Evolutionary conservation across 441 rosid genomes (phyloP).

Genomic region (Populus hybrid): DNA sequence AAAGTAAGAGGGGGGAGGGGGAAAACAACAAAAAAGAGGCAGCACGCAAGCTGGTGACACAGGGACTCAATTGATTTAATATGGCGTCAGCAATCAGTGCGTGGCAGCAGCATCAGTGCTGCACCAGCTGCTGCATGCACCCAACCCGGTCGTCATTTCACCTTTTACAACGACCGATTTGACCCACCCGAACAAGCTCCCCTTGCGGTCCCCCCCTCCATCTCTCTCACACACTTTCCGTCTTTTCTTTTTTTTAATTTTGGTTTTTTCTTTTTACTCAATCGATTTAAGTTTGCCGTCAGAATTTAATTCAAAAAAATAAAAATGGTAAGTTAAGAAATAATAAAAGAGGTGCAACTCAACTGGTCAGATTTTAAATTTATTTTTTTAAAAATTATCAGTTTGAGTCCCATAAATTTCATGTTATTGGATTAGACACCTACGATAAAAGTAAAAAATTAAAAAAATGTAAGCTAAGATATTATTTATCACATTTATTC

Average conservation of each 20-base stretch:
- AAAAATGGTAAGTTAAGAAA: too few species aligned
- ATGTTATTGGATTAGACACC: rapidly evolving
- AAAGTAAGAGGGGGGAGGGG: too few species aligned
- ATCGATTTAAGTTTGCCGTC: too few species aligned
- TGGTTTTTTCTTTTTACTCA: too few species aligned
- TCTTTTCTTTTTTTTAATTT: neutral
- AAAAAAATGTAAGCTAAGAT: too few species aligned
- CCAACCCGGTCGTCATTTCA: conserved; percentile 34
- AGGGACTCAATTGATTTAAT: neutral
- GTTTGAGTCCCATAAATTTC: rapidly evolving
- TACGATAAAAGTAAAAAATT: too few species aligned
- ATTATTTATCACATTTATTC: too few species aligned
- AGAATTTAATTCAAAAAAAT: too few species aligned
- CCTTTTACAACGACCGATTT: conserved; percentile 3
- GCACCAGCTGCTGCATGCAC: neutral
- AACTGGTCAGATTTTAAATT: too few species aligned
- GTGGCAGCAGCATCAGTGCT: conserved; percentile 7
- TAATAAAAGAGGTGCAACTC: rapidly evolving
- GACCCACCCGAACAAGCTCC: neutral
- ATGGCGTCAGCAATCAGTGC: conserved; percentile 23
- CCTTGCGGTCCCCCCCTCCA: conserved; percentile 8
- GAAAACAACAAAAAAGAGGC: conserved; percentile 2
- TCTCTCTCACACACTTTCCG: neutral
- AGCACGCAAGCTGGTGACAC: neutral
- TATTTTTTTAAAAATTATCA: too few species aligned